These are phyloP conservation scores for Odonthalia washingtoniensis DNA, from an alignment of 31 red algal genomes.

Conservation along the genomic window DNA sequence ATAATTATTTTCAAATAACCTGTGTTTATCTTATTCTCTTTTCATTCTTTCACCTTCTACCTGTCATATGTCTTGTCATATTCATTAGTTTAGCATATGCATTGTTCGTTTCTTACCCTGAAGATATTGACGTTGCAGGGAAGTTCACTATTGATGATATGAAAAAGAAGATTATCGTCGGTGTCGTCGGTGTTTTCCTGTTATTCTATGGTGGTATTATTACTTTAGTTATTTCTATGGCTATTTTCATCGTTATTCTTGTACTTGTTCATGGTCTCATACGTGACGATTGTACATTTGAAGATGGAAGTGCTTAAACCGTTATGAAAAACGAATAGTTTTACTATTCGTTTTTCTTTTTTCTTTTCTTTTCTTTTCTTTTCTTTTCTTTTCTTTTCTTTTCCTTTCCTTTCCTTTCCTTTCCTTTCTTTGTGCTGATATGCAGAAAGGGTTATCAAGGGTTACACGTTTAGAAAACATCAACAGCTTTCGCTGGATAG, in stretches of 20 bases:
- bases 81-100: constrained; percentile 44
- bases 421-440: constrained; percentile 2
- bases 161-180: constrained; percentile 55
- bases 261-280: constrained; percentile 76
- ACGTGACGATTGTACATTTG: constrained; percentile 68
- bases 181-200: constrained; percentile 55
- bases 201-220: constrained; percentile 64
- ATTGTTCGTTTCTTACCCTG: constrained; percentile 38
- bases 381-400: not conserved
- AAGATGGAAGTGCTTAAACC: not conserved
- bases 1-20: constrained; percentile 85
- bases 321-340: not conserved
- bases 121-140: constrained; percentile 60
- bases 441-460: no score
- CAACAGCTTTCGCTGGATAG: no score
- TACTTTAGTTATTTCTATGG: constrained; percentile 70
- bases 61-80: constrained; percentile 33
- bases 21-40: constrained; percentile 58
- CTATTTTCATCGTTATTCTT: constrained; percentile 68
- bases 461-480: no score
- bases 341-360: not conserved
- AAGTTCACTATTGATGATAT: constrained; percentile 32
- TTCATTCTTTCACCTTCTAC: constrained; percentile 55
- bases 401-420: not conserved
- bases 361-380: not conserved